Evolutionary conservation across 305 asterid species (phyloP), one percentile per base, ranked within the genome.

Genomic region (Ilex paraguariensis): DNA sequence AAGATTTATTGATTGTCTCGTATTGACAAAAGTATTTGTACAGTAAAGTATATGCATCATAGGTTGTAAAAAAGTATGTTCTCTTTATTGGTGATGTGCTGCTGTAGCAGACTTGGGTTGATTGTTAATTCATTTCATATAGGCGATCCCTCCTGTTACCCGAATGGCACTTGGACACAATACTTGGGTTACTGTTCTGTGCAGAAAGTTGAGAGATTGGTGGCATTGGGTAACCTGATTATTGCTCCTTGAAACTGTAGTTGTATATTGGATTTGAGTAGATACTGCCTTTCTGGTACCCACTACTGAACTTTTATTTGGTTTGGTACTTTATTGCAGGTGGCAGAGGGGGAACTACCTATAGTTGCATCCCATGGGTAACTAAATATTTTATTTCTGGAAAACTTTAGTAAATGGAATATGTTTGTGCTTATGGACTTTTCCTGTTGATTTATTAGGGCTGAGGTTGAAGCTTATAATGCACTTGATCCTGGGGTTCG

Each of bases 331-430:
- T 36, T 12, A 61, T 71, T 70, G 70, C 89, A 94, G 99, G 97
- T 90, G 72, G 98, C 98, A 2, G 99, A 90, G 71, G 99, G 99
- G 62, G 99, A 94, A 52, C 57, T 94, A 62, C 99, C 99, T 76
- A 84, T 94, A 58, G 93, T 94, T 73, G 95, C 99, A 57, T 81
- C 96, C 67, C 99, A 94, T 45, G 99, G 99, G 99, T 94, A 71
- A 82, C 91, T 36, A 5, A 36, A 4, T 36, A 4, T 36, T 36
- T 36, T 36, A 36, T 36, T 5, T 36, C 9, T 4, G 7, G 42
- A 36, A 36, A 36, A 36, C 42, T 36, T 8, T 2, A 36, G 42
- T 36, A 8, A 4, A 36, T 36, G 42, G 42, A 36, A 36, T 36
- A 4, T 8, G 9, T 36, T 5, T 36, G 42, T 36, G 6, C 6